Base-by-base conservation (phyloP, 768 basidiomycete genomes). In the Cystobasidium tubakii region DNA sequence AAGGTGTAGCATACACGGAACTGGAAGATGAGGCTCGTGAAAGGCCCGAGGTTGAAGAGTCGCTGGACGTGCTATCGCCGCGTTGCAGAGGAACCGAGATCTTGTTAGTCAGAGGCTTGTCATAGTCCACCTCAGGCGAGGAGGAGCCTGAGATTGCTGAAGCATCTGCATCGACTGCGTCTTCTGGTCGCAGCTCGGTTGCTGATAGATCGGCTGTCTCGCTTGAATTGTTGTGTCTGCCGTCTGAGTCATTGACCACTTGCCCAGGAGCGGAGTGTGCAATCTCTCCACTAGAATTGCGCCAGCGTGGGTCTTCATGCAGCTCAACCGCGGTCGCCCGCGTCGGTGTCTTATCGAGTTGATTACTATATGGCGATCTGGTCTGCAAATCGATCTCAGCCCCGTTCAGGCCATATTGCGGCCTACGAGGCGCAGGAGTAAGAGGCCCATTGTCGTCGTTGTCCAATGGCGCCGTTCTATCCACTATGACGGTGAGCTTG, bases 1-100 rank as follows among this genome's bases (percentile, higher is more conserved):
- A 63, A 21, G 70, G 71, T 25, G 67, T 66, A 10, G 74, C 74
- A 39, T 72, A 44, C 1, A 75, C 74, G 1, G 71, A 72, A 42
- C 44, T 44, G 27, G 71, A 74, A 29, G 74, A 75, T 17, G 66
- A 60, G 1, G 66, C 70, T 55, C 66, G 9, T 19, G 74, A 75
- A 1, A 55, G 71, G 15, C 74, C 66, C 10, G 74, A 75, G 10
- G 70, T 55, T 53, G 34, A 42, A 10, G 74, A 75, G 23, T 67
- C 55, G 42, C 66, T 57, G 31, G 55, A 72, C 4, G 74, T 72
- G 39, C 55, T 74, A 71, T 57, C 64, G 27, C 66, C 74, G 15
- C 71, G 71, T 29, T 71, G 69, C 21, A 71, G 69, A 36, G 69
- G 54, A 3, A 36, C 55, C 2, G 69, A 33, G 7, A 55, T 36